These are phyloP conservation scores for Yamadazyma trypodendri DNA, from an alignment of 1,139 yeast species.

Conservation along the genomic window DNA sequence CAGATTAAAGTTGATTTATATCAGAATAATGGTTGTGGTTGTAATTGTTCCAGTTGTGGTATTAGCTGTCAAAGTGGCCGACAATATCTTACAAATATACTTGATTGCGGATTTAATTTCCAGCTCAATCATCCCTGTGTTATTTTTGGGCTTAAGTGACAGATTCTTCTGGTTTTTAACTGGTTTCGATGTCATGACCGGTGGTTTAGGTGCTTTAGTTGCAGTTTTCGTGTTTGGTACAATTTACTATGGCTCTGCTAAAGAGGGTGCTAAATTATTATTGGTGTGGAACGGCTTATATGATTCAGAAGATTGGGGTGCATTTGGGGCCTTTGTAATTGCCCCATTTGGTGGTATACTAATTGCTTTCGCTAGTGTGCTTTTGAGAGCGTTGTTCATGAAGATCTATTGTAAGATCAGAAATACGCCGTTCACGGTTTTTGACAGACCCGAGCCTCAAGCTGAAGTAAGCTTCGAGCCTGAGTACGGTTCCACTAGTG, in stretches of 20 bases:
- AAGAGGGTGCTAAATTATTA: constrained; percentile 72
- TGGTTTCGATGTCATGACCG: constrained; percentile 81
- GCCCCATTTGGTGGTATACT: constrained; percentile 83
- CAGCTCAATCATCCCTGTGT: constrained; percentile 81
- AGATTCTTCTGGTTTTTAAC: constrained; percentile 61
- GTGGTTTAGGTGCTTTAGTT: constrained; percentile 80
- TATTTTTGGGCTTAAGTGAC: constrained; percentile 75
- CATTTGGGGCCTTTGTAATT: constrained; percentile 90
- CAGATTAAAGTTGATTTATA: constrained; percentile 62
- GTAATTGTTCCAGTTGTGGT: constrained; percentile 84
- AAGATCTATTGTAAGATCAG: constrained; percentile 38
- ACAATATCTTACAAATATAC: constrained; percentile 80
- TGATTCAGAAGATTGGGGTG: constrained; percentile 79
- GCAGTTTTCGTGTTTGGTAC: constrained; percentile 83
- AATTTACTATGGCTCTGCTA: constrained; percentile 67
- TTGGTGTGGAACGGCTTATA: constrained; percentile 80
- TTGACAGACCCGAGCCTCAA: constrained; percentile 45
- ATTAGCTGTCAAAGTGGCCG: constrained; percentile 77
- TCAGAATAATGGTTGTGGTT: constrained; percentile 69
- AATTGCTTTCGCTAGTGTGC: constrained; percentile 54
- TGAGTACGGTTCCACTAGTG: constrained; percentile 11
- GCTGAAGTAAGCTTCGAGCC: constrained; percentile 7
- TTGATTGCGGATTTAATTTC: constrained; percentile 89
- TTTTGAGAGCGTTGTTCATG: constrained; percentile 41
- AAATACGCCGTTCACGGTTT: constrained; percentile 53